Percentiles rank a stretch among this genome's conserved stretches.
Conservation (phyloP, 352 stramenopile genomes). For the Globisporangium canariense region DNA sequence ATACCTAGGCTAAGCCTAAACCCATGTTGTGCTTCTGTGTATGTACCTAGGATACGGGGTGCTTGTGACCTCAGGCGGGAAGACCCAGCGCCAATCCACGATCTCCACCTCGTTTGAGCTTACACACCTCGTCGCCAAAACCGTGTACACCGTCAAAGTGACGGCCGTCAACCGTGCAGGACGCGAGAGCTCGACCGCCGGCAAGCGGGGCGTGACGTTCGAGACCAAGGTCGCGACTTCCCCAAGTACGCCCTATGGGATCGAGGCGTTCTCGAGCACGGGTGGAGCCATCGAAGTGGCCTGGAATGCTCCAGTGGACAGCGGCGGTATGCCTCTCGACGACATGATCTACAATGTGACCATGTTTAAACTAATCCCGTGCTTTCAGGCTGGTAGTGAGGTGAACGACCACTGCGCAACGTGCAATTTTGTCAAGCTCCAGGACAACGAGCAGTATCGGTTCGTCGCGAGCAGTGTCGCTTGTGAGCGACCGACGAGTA, state of each 20-base stretch:
- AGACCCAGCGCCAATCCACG: conserved; percentile 13
- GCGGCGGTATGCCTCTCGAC: conserved; percentile 28
- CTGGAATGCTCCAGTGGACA: conserved; percentile 41
- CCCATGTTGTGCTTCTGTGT: background rate
- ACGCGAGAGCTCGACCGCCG: conserved; percentile 22
- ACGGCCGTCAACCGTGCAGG: conserved; percentile 31
- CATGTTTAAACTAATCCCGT: conserved; percentile 29
- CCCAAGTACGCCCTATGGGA: conserved; percentile 32
- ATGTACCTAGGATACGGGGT: conserved; percentile 23
- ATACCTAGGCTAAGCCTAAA: background rate
- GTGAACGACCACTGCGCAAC: conserved; percentile 17
- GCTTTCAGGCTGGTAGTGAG: conserved; percentile 20
- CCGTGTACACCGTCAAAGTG: conserved; percentile 51
- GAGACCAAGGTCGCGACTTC: conserved; percentile 23
- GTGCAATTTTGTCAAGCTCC: conserved; percentile 31
- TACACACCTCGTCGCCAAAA: conserved; percentile 28
- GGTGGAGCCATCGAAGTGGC: conserved; percentile 50
- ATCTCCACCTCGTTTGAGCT: conserved; percentile 21
- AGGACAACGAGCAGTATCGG: conserved; percentile 25
- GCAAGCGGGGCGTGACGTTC: conserved; percentile 31
- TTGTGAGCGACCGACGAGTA: conserved; percentile 21
- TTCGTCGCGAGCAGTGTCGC: conserved; percentile 1
- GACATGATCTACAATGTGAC: conserved; percentile 47
- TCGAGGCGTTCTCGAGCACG: conserved; percentile 27
- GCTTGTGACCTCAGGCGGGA: conserved; percentile 17